Percentiles rank a stretch among this genome's conserved stretches.
These are phyloP conservation scores for Naegleria gruberi DNA, from an alignment of 208 protist species.

Conservation along the genomic window DNA sequence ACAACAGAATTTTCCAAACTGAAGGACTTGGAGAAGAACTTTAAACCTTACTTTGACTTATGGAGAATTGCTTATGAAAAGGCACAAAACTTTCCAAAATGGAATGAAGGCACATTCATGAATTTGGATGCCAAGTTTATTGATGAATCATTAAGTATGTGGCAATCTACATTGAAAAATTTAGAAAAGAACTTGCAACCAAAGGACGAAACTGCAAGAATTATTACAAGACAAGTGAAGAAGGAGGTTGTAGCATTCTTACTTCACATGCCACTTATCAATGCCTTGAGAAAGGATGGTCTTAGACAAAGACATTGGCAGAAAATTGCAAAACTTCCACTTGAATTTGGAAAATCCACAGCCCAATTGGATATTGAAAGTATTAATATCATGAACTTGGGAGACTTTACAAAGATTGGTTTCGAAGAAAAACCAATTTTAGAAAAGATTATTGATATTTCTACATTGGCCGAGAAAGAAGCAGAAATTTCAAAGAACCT, in stretches of 20 bases:
- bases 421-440: constrained; percentile 36
- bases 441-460: constrained; percentile 36
- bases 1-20: constrained; percentile 27
- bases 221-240: constrained; percentile 52
- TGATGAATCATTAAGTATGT: constrained; percentile 22
- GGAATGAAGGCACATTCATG: constrained; percentile 31
- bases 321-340: constrained; percentile 55
- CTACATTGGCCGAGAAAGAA: constrained; percentile 48
- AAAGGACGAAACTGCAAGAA: not conserved
- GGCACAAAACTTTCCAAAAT: not conserved
- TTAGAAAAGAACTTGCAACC: constrained; percentile 25
- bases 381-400: constrained; percentile 15
- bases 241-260: constrained; percentile 85
- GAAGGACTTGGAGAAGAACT: constrained; percentile 24
- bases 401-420: constrained; percentile 32
- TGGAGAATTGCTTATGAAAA: constrained; percentile 33
- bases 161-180: constrained; percentile 32
- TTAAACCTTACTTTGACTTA: constrained; percentile 28
- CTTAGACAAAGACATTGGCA: constrained; percentile 93
- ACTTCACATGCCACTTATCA: constrained; percentile 86
- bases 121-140: constrained; percentile 33
- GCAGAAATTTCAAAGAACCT: constrained; percentile 18
- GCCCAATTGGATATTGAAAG: constrained; percentile 23
- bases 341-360: not conserved
- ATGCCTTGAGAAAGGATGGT: constrained; percentile 89